phyloP scores from a whole-genome alignment of 108 stramenopile species.

The Cyclotella cryptica region DNA sequence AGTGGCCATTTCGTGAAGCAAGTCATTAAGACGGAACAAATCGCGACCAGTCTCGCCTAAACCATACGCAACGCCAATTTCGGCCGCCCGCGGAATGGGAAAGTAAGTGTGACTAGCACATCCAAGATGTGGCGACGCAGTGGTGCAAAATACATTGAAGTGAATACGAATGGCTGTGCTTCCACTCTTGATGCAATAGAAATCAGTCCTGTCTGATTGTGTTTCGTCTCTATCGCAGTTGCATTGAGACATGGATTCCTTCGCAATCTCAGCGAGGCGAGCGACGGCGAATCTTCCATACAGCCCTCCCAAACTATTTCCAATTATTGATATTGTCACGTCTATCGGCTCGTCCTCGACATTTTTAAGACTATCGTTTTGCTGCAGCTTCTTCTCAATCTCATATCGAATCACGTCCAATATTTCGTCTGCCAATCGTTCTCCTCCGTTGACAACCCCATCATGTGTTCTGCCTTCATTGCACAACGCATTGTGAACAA shows the following conservation, averaged over 20 bases:
- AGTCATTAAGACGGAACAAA: constrained; percentile 66
- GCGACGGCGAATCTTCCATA: constrained; percentile 78
- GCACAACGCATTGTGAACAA: constrained; percentile 67
- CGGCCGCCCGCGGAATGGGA: constrained; percentile 63
- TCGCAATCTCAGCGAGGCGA: constrained; percentile 42
- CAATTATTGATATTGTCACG: constrained; percentile 68
- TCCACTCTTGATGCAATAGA: constrained; percentile 1
- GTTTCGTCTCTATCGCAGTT: not conserved
- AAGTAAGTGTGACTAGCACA: constrained; percentile 70
- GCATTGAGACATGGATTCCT: not conserved
- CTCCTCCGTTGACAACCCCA: constrained; percentile 73
- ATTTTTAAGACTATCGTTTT: not conserved
- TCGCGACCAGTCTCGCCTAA: constrained; percentile 59
- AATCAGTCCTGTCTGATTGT: not conserved
- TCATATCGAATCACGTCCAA: constrained; percentile 51
- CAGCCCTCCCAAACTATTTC: constrained; percentile 83
- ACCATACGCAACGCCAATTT: constrained; percentile 56
- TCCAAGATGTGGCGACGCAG: constrained; percentile 84
- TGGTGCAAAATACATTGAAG: constrained; percentile 73
- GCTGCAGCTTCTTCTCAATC: constrained; percentile 1
- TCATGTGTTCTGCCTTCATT: constrained; percentile 76
- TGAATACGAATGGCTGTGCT: constrained; percentile 34
- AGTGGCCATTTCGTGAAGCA: constrained; percentile 59
- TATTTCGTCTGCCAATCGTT: constrained; percentile 70
- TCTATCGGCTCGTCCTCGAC: constrained; percentile 8